phyloP scores from a whole-genome alignment of 805 yeast genomes.

The Candida silvicultrix region DNA sequence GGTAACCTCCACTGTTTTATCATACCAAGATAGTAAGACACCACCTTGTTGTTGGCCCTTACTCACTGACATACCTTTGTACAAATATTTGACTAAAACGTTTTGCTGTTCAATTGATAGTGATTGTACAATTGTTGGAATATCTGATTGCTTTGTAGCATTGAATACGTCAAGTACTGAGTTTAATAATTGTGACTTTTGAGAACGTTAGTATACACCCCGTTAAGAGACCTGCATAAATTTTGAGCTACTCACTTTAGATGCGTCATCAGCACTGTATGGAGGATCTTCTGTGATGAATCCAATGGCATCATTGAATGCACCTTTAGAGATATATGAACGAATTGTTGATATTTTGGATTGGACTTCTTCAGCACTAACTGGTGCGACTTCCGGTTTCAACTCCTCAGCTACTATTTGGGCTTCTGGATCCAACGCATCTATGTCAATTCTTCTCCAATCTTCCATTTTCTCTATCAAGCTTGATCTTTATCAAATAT shows the following conservation, averaged over 20 bases:
- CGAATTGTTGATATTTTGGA: slow-evolving; percentile 53
- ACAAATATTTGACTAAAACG: slow-evolving; percentile 74
- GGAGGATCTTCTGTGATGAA: slow-evolving; percentile 71
- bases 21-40: slow-evolving; percentile 83
- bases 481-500: background rate
- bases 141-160: slow-evolving; percentile 62
- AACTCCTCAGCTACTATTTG: slow-evolving; percentile 57
- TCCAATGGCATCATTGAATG: slow-evolving; percentile 58
- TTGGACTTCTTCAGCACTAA: slow-evolving; percentile 47
- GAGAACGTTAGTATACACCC: slow-evolving; percentile 24
- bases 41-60: slow-evolving; percentile 87
- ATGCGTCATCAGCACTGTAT: slow-evolving; percentile 62
- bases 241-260: slow-evolving; percentile 31
- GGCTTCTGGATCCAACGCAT: slow-evolving; percentile 80
- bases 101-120: slow-evolving; percentile 66
- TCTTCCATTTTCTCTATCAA: slow-evolving; percentile 61
- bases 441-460: slow-evolving; percentile 95
- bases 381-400: slow-evolving; percentile 37
- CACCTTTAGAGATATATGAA: slow-evolving; percentile 62
- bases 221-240: too few relatives aligned
- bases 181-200: slow-evolving; percentile 35
- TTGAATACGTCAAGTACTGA: slow-evolving; percentile 68
- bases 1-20: slow-evolving; percentile 73
- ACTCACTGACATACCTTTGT: slow-evolving; percentile 74
- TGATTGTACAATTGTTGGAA: slow-evolving; percentile 50